These are phyloP conservation scores for Cadophora sp. DNA, from an alignment of 2,329 filamentous ascomycete genomes.

Conservation along the genomic window DNA sequence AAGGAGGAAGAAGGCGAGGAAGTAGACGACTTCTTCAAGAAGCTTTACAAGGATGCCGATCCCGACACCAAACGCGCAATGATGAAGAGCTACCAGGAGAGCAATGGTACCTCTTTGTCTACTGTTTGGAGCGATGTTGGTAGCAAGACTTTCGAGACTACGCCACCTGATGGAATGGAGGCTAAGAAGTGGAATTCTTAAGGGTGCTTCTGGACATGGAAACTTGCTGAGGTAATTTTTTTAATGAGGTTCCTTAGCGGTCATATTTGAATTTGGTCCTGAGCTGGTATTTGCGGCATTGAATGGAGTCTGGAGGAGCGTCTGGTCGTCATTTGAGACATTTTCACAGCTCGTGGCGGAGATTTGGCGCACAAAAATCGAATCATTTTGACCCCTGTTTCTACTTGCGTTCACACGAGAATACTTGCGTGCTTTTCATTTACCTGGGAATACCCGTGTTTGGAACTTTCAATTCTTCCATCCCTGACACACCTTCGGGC, in stretches of 20 bases:
- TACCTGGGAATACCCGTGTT: no score
- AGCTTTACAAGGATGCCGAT: constrained; percentile 78
- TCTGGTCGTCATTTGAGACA: background rate
- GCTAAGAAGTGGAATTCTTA: constrained; percentile 69
- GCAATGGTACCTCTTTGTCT: constrained; percentile 89
- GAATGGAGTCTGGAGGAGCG: background rate
- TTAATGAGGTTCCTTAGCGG: background rate
- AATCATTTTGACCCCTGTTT: background rate
- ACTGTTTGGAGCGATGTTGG: constrained; percentile 90
- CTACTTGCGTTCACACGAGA: no score
- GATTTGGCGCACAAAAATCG: background rate
- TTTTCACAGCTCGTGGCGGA: background rate
- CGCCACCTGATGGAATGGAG: constrained; percentile 78
- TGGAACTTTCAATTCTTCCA: no score
- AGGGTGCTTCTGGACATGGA: background rate
- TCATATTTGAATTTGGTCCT: background rate
- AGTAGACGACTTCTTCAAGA: constrained; percentile 86
- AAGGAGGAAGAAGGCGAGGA: constrained; percentile 65
- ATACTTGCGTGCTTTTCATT: no score
- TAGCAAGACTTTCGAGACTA: constrained; percentile 71
- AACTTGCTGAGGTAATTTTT: background rate
- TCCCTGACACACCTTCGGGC: no score
- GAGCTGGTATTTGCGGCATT: background rate
- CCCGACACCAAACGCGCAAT: constrained; percentile 88
- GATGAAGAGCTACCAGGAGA: constrained; percentile 97